Base-by-base conservation (phyloP, 1,284 basidiomycete species). In the Phenoliferia sp. region DNA sequence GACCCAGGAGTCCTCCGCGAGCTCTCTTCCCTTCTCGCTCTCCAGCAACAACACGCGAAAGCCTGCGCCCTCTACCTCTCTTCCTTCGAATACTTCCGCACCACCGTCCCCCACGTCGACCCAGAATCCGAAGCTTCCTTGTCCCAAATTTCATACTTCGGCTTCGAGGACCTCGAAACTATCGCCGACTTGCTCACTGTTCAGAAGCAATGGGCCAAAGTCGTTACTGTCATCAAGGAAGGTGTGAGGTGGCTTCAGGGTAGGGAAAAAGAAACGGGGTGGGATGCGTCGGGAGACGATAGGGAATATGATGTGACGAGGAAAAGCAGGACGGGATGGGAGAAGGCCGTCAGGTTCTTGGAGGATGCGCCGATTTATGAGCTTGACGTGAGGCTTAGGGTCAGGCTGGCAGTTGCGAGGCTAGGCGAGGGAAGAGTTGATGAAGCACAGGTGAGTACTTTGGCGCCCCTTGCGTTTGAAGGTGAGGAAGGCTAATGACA, bases 241-340 rank as follows among this genome's bases (percentile, higher is more conserved):
- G 94, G 93, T 0, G 88, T 87, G 61, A 81, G 95, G 58, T 97
- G 94, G 94, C 79, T 97, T 16, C 92, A 95, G 77, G 91, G 92
- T 0, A 82, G 94, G n/a, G 80, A 83, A 36, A 86, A 90, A 77
- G 80, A 81, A 63, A 84, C 81, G 64, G 87, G 88, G 64, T 96
- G 94, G 92, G 90, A 94, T 72, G 78, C 85, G 29, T 85, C 87
- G 64, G 84, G 86, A 44, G 95, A 96, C 76, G 94, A 98, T 77
- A 82, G 93, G 64, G 94, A 97, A 79, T 96, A 86, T 75, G 90
- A 94, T 75, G 78, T 84, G 2, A 80, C 81, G 16, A 83, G 82
- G 9, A 73, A 63, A 71, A 67, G 54, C 22, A 67, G 75, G 59
- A 71, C 35, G 17, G 77, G 73, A 31, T 78, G 75, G 63, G 76